Percentiles rank a stretch among this genome's conserved stretches.
phyloP scores from a whole-genome alignment of 129 eudicot species.

The Artemisia argyi region DNA sequence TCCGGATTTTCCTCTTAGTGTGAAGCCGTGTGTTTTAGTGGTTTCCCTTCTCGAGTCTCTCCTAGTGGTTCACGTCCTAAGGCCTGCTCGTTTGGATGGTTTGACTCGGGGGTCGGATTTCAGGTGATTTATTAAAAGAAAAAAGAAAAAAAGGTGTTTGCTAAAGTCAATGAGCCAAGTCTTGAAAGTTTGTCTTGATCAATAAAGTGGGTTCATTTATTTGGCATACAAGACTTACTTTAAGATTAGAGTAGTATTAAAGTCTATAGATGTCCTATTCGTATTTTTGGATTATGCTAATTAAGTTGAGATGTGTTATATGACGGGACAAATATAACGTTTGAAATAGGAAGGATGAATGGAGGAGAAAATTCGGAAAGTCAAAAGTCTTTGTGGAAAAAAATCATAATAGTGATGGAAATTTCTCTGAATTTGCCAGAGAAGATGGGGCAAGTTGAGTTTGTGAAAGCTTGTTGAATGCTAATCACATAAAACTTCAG shows the following conservation, averaged over 20 bases:
- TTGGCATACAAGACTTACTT: too few relatives aligned
- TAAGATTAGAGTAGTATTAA: background rate
- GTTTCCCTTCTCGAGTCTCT: too few relatives aligned
- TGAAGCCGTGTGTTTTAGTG: too few relatives aligned
- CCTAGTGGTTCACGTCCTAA: too few relatives aligned
- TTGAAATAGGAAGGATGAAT: conserved; percentile 17
- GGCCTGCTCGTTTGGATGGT: too few relatives aligned
- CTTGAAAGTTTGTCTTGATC: conserved; percentile 18
- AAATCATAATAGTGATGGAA: background rate
- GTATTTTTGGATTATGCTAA: background rate
- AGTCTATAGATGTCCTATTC: background rate
- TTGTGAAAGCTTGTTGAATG: background rate
- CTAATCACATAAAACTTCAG: too few relatives aligned
- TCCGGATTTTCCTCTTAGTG: too few relatives aligned
- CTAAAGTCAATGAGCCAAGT: background rate
- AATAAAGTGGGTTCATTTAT: background rate
- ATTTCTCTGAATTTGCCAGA: background rate
- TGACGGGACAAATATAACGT: background rate
- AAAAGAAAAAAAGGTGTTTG: too few relatives aligned
- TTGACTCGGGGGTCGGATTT: too few relatives aligned
- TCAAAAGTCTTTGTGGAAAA: conserved; percentile 23
- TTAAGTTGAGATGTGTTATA: background rate
- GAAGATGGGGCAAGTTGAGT: background rate
- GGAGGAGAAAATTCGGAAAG: conserved; percentile 3
- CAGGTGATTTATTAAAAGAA: too few relatives aligned